Conservation (phyloP, 2,329 filamentous ascomycete species). For the Ophiostoma pallidulum region DNA sequence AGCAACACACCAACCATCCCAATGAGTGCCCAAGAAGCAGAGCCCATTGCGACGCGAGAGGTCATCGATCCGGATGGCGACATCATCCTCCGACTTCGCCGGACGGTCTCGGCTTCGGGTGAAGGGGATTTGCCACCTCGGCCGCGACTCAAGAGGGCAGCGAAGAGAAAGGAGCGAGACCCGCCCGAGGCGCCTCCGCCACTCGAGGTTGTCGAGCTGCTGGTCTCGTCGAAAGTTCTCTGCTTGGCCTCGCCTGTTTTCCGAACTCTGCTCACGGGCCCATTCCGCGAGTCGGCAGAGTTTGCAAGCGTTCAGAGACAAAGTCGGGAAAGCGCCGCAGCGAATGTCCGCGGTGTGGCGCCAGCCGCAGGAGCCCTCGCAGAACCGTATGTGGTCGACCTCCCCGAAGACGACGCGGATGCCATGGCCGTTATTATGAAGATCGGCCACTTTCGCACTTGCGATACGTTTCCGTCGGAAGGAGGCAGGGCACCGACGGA, state of each 20-base stretch:
- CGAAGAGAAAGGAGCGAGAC: not conserved
- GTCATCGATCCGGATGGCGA: conserved; percentile 3
- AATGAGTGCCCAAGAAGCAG: not conserved
- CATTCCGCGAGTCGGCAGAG: conserved; percentile 9
- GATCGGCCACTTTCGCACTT: too few relatives aligned
- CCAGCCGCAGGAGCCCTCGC: too few relatives aligned
- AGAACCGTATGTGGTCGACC: too few relatives aligned
- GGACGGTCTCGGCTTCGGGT: not conserved
- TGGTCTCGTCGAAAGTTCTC: conserved; percentile 15
- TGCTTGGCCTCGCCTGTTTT: conserved; percentile 16
- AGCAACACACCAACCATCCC: too few relatives aligned
- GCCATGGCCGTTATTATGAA: too few relatives aligned
- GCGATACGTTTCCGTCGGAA: too few relatives aligned
- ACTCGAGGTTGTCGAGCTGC: conserved; percentile 8
- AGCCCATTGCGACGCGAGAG: not conserved
- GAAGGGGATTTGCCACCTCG: too few relatives aligned
- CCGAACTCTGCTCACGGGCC: conserved; percentile 9
- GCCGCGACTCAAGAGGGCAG: not conserved
- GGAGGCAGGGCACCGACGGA: too few relatives aligned
- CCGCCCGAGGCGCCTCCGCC: not conserved
- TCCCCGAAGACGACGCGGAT: too few relatives aligned
- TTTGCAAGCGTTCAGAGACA: not conserved
- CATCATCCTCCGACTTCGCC: not conserved
- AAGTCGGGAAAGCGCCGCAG: too few relatives aligned
- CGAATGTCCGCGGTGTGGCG: too few relatives aligned